These are phyloP conservation scores for Venturia asperata DNA, from an alignment of 2,329 filamentous ascomycete species.

Conservation along the genomic window DNA sequence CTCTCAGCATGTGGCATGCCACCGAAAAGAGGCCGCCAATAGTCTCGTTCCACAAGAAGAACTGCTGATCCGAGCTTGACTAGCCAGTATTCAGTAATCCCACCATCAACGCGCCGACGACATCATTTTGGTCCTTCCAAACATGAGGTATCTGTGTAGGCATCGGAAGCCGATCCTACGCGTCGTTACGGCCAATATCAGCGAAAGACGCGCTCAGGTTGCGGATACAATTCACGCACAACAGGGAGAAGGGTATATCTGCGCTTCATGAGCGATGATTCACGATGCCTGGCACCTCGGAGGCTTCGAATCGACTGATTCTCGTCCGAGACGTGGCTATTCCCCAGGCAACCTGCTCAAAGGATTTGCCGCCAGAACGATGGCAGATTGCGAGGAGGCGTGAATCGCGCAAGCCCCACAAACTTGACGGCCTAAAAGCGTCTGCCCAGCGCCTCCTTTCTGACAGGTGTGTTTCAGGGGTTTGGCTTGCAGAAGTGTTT, in stretches of 20 bases:
- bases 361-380: neutral
- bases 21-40: neutral
- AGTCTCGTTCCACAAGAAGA: neutral
- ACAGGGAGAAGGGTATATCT: neutral
- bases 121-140: no score
- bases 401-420: neutral
- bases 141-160: no score
- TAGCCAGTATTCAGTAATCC: no score
- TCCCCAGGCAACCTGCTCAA: neutral
- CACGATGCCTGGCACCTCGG: no score
- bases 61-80: no score
- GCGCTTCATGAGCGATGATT: no score
- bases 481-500: neutral
- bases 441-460: neutral
- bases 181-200: no score
- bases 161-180: no score
- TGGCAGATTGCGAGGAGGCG: neutral
- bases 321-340: neutral
- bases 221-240: neutral
- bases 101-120: no score
- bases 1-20: neutral
- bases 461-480: neutral
- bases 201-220: no score
- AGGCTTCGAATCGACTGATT: neutral
- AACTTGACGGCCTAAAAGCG: neutral